These are phyloP conservation scores for Rhodotorula graminis DNA, from an alignment of 768 basidiomycete species.

Conservation along the genomic window DNA sequence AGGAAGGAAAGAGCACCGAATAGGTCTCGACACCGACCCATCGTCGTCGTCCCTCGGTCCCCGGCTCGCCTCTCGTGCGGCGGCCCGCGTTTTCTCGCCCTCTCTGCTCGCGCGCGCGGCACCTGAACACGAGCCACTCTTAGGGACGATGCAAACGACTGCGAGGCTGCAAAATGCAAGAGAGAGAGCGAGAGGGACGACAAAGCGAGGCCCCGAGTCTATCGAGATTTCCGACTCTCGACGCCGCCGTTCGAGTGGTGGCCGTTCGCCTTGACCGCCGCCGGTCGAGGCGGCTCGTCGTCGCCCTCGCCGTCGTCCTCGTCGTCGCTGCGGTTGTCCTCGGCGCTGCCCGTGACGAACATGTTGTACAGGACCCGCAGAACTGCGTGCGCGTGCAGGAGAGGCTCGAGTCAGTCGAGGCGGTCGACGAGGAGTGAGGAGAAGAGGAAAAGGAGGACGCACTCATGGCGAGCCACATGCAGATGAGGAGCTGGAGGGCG, in stretches of 20 bases:
- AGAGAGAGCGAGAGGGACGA: too few relatives aligned
- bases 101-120: neutral
- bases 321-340: constrained; percentile 81
- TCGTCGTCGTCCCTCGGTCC: neutral
- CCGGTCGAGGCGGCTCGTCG: neutral
- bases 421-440: too few relatives aligned
- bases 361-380: constrained; percentile 77
- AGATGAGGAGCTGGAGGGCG: constrained; percentile 45
- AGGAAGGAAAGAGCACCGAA: constrained; percentile 39
- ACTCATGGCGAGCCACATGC: constrained; percentile 35
- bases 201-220: neutral
- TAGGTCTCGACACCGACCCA: neutral
- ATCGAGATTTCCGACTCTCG: neutral
- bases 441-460: neutral
- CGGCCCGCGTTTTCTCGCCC: too few relatives aligned
- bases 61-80: neutral
- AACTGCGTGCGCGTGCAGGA: constrained; percentile 44
- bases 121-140: too few relatives aligned
- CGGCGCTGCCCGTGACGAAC: constrained; percentile 66
- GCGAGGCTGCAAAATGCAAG: neutral
- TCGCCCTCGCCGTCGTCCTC: constrained; percentile 49
- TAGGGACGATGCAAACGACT: too few relatives aligned
- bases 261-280: neutral
- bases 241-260: too few relatives aligned
- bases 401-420: neutral